Conservation (phyloP, 352 stramenopile genomes). For the Nothophytophthora sp. region DNA sequence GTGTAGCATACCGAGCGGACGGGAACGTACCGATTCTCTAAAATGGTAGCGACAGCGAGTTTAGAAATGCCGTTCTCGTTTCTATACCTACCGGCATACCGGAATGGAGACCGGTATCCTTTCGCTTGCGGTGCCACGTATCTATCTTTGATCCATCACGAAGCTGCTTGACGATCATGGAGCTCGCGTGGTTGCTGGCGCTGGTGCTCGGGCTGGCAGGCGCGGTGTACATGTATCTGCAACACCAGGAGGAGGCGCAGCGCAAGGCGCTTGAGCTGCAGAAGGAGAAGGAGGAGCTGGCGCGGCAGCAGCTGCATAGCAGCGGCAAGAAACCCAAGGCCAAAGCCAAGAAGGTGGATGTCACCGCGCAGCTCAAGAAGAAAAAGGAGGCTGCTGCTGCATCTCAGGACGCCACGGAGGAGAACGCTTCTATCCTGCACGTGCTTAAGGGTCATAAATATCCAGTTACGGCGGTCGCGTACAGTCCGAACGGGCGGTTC, state of each 20-base stretch:
- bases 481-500: slow-evolving; percentile 81
- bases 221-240: slow-evolving; percentile 60
- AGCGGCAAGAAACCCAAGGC: slow-evolving; percentile 61
- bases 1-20: too few species aligned
- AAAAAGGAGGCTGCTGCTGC: slow-evolving; percentile 19
- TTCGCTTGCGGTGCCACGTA: background rate
- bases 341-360: slow-evolving; percentile 69
- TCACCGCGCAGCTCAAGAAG: slow-evolving; percentile 78
- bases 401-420: slow-evolving; percentile 14
- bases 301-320: slow-evolving; percentile 46
- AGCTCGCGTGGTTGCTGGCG: slow-evolving; percentile 53
- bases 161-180: slow-evolving; percentile 14
- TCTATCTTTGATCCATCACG: background rate
- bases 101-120: too few species aligned
- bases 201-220: slow-evolving; percentile 56
- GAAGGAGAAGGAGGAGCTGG: slow-evolving; percentile 55
- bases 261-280: slow-evolving; percentile 35
- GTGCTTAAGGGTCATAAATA: slow-evolving; percentile 78
- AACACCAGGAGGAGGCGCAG: slow-evolving; percentile 50
- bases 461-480: slow-evolving; percentile 56
- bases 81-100: too few species aligned
- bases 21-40: too few species aligned
- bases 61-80: too few species aligned
- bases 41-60: too few species aligned
- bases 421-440: slow-evolving; percentile 45